These are phyloP conservation scores for Suhomyces kilbournensis DNA, from an alignment of 805 yeast genomes.

Conservation along the genomic window DNA sequence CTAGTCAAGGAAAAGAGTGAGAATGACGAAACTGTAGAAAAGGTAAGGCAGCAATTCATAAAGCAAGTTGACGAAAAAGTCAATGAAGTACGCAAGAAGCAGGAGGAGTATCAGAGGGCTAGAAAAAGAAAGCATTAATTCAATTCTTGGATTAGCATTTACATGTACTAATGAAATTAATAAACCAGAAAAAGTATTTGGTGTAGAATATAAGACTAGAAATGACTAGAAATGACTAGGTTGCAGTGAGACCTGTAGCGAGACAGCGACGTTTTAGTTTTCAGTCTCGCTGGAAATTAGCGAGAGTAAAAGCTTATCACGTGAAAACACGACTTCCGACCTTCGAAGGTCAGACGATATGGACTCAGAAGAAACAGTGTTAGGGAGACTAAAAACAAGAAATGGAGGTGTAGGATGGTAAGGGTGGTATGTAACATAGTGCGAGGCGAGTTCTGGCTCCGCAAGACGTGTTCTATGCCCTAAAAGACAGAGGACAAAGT, in stretches of 20 bases:
- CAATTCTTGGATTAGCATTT: neutral
- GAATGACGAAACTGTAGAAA: slow-evolving; percentile 14
- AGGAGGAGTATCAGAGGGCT: slow-evolving; percentile 3
- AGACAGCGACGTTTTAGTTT: too few species aligned
- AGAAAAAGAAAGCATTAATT: slow-evolving; percentile 2
- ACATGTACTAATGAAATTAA: neutral
- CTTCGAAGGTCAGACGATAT: neutral
- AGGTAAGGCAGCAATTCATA: slow-evolving; percentile 23
- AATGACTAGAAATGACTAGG: too few species aligned
- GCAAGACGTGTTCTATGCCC: neutral
- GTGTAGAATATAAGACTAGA: too few species aligned
- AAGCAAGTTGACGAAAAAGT: slow-evolving; percentile 29
- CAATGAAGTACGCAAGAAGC: slow-evolving; percentile 10
- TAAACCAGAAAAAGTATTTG: neutral
- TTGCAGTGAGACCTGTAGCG: too few species aligned
- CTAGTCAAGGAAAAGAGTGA: neutral
- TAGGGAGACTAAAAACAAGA: neutral
- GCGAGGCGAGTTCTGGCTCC: neutral
- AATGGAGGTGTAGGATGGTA: too few species aligned
- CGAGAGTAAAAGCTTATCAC: neutral
- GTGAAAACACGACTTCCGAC: neutral
- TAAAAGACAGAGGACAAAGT: neutral
- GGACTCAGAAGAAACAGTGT: neutral
- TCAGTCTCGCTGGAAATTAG: neutral
- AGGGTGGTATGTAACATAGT: too few species aligned